Evolutionary conservation across 73 alveolate genomes (phyloP), one percentile per base, ranked within the genome.

Genomic region (Paraurostyla sp.): DNA sequence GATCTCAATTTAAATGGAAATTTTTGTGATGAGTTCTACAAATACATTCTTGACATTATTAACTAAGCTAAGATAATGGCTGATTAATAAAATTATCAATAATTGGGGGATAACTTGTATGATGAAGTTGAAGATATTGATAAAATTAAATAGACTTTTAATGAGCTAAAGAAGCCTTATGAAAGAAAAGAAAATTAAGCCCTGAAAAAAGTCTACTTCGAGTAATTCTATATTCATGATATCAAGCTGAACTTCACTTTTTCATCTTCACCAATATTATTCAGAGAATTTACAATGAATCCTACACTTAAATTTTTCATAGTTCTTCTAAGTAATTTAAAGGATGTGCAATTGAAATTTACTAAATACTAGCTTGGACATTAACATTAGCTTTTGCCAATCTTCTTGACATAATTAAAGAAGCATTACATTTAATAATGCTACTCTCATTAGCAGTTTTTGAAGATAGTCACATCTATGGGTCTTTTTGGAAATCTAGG

Each of bases 401-500:
- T 60, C 4, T 57, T 52, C 41, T 4, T 56, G 22, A 40, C 59
- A n/a, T 32, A 81, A 51, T n/a, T 81, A 20, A 81, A 81, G 82
- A 56, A 81, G 35, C 91, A 81, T 35, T 81, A 81, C 41, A 33
- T 81, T 18, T 81, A 57, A 9, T 45, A 81, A 65, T 69, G 69
- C 22, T 81, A 81, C 36, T 81, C 91, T 15, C 82, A 81, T 45
- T 45, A 81, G 22, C 48, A 81, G 71, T 42, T 81, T 71, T 35
- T 52, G 0, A 38, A 81, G 41, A 81, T 81, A 9, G 71, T 81
- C 22, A 58, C 81, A n/a, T 58, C 83, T 16, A 60, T 81, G 78
- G 91, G 91, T 32, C 50, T 81, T 7, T 81, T 81, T 81, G 91
- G 91, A 18, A 81, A 81, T 35, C 81, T 81, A 16, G 83, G 71